A percentile compares a stretch with the other conserved stretches of the same genome.
Conservation (phyloP, 2,329 filamentous ascomycete genomes). For the Biscogniauxia marginata region DNA sequence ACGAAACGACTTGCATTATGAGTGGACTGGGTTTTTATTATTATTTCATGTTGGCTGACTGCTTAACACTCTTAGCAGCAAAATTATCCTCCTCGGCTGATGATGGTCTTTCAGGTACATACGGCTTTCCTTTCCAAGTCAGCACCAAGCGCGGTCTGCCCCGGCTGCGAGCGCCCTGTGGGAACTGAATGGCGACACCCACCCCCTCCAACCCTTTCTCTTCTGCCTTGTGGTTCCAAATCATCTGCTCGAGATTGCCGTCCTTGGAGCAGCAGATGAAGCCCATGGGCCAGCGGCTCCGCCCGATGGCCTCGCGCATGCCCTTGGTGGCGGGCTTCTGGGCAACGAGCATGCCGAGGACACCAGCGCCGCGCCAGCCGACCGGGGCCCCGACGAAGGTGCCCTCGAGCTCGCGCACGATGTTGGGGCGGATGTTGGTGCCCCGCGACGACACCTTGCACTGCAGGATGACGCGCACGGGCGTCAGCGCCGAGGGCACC, state of each 20-base stretch:
- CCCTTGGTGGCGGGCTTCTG: conserved; percentile 74
- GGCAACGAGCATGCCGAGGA: conserved; percentile 70
- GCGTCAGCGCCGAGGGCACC: conserved; percentile 43
- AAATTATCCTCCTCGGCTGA: background rate
- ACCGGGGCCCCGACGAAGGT: conserved; percentile 71
- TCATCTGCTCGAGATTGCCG: conserved; percentile 63
- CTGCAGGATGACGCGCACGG: conserved; percentile 56
- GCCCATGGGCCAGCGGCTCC: conserved; percentile 68
- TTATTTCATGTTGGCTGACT: background rate
- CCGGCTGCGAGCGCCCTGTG: conserved; percentile 21
- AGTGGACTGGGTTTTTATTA: background rate
- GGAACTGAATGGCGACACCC: conserved; percentile 48
- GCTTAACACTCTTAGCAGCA: background rate
- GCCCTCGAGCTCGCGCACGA: conserved; percentile 76
- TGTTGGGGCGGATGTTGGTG: conserved; percentile 48
- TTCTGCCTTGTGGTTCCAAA: conserved; percentile 69
- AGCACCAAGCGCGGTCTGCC: conserved; percentile 48
- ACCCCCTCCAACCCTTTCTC: conserved; percentile 61
- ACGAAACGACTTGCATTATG: too few relatives aligned
- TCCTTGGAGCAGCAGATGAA: conserved; percentile 61
- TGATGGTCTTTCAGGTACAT: background rate
- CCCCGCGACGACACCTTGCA: conserved; percentile 63
- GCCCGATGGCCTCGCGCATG: conserved; percentile 67
- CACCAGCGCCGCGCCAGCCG: conserved; percentile 65
- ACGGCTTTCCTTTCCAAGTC: conserved; percentile 47